Percentiles rank a stretch among this genome's conserved stretches.
phyloP scores from a whole-genome alignment of 2,329 filamentous ascomycete species.

The Drechslerella stenobrocha region DNA sequence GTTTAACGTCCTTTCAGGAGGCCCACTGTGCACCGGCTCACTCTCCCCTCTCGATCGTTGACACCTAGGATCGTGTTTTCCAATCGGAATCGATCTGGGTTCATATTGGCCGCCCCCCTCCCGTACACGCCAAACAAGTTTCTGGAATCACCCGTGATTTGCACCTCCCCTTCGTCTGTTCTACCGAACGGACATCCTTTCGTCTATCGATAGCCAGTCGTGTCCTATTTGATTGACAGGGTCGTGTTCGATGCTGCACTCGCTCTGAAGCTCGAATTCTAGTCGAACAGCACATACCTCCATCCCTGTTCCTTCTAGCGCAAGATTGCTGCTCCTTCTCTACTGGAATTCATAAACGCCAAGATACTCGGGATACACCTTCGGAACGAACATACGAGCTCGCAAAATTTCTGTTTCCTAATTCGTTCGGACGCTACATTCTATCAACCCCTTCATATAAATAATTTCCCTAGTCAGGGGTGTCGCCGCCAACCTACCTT shows the following conservation, averaged over 20 bases:
- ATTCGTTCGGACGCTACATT: conserved; percentile 24
- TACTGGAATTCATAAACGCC: conserved; percentile 17
- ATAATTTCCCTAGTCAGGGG: conserved; percentile 30
- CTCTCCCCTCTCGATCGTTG: conserved; percentile 12
- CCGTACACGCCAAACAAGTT: conserved; percentile 7
- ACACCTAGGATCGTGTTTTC: conserved; percentile 13
- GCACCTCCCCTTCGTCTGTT: background rate
- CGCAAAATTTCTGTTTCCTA: conserved; percentile 4
- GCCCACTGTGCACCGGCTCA: conserved; percentile 24
- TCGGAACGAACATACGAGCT: conserved; percentile 42
- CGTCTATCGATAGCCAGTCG: background rate
- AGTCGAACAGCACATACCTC: conserved; percentile 31
- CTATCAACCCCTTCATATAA: conserved; percentile 25
- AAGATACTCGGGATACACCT: conserved; percentile 24
- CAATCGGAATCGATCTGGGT: conserved; percentile 14
- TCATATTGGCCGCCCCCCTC: conserved; percentile 7
- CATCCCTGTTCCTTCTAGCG: conserved; percentile 10
- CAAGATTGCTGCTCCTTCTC: conserved; percentile 9
- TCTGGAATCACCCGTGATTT: conserved; percentile 2
- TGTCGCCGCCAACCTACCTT: conserved; percentile 40
- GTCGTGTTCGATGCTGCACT: conserved; percentile 37
- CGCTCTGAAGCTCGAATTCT: conserved; percentile 25
- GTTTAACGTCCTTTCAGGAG: conserved; percentile 47
- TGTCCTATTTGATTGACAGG: conserved; percentile 7
- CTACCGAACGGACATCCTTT: background rate